Percentiles rank a stretch among this genome's conserved stretches.
phyloP scores from a whole-genome alignment of 805 yeast genomes.

The Yarrowia keelungensis region DNA sequence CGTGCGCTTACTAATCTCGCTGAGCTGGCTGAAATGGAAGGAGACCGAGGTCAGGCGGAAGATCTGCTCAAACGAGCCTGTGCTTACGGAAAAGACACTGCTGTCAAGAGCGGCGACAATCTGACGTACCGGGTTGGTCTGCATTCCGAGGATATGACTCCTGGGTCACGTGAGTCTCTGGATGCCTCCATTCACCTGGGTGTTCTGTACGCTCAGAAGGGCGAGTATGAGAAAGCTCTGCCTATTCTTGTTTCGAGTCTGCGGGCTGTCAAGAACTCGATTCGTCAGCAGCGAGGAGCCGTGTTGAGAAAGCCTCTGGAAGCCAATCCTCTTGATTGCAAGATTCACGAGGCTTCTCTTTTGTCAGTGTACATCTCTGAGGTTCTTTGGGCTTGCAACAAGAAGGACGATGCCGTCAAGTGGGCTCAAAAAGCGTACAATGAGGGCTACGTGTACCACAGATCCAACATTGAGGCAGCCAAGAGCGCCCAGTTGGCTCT shows the following conservation, averaged over 20 bases:
- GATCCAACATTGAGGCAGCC: conserved; percentile 46
- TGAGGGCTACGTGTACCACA: conserved; percentile 41
- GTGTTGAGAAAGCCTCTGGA: conserved; percentile 7
- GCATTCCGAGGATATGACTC: conserved; percentile 20
- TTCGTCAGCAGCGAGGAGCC: conserved; percentile 28
- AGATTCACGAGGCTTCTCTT: conserved; percentile 15
- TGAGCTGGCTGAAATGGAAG: conserved; percentile 26
- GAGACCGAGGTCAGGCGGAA: conserved; percentile 8
- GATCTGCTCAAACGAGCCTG: conserved; percentile 13
- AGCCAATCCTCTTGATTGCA: conserved; percentile 10
- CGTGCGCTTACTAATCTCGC: conserved; percentile 13
- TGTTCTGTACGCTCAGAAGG: conserved; percentile 3
- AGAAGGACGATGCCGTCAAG: conserved; percentile 43
- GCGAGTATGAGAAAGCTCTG: conserved; percentile 14
- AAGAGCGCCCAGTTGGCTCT: conserved; percentile 45
- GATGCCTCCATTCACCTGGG: conserved; percentile 29
- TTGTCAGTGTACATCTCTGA: conserved; percentile 44
- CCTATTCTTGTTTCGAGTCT: conserved; percentile 15
- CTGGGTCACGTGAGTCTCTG: conserved; percentile 25
- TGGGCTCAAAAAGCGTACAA: conserved; percentile 46
- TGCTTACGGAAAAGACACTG: conserved; percentile 24
- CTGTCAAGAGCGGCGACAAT: neutral
- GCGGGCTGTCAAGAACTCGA: conserved; percentile 27
- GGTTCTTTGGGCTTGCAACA: conserved; percentile 45
- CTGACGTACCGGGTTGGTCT: conserved; percentile 20